Evolutionary conservation across 805 yeast genomes (phyloP).

Genomic region (Ogataea angusta): DNA sequence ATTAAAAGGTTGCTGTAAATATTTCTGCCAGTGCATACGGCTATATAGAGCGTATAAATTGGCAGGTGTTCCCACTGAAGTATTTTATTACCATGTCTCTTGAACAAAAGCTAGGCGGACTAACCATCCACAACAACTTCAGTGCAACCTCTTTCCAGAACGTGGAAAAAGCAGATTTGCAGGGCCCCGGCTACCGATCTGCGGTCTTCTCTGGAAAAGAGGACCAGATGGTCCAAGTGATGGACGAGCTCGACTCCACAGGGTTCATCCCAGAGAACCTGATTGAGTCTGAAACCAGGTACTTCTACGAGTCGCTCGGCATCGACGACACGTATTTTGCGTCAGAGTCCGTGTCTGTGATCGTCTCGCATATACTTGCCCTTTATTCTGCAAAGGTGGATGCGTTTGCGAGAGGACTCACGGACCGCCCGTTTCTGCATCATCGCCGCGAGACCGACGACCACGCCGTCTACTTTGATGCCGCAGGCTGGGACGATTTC

Average conservation of each 20-base stretch:
- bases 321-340: conserved; percentile 92
- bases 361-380: conserved; percentile 82
- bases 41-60: conserved; percentile 7
- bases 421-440: conserved; percentile 58
- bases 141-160: conserved; percentile 34
- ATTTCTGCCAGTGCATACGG: not conserved
- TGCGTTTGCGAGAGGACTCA: conserved; percentile 65
- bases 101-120: conserved; percentile 15
- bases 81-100: conserved; percentile 5
- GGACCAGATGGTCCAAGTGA: conserved; percentile 74
- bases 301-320: conserved; percentile 87
- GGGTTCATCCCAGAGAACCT: conserved; percentile 88
- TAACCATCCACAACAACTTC: conserved; percentile 36
- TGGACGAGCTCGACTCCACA: conserved; percentile 72
- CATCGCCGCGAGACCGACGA: conserved; percentile 77
- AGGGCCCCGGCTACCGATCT: conserved; percentile 61
- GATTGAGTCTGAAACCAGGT: conserved; percentile 80
- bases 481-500: conserved; percentile 47
- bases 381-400: conserved; percentile 91
- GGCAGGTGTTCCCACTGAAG: conserved; percentile 1
- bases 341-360: conserved; percentile 73
- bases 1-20: not conserved
- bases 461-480: conserved; percentile 89
- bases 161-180: conserved; percentile 29
- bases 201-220: conserved; percentile 77